These are phyloP conservation scores for Clarireedia hainanense DNA, from an alignment of 2,329 filamentous ascomycete species.

Conservation along the genomic window DNA sequence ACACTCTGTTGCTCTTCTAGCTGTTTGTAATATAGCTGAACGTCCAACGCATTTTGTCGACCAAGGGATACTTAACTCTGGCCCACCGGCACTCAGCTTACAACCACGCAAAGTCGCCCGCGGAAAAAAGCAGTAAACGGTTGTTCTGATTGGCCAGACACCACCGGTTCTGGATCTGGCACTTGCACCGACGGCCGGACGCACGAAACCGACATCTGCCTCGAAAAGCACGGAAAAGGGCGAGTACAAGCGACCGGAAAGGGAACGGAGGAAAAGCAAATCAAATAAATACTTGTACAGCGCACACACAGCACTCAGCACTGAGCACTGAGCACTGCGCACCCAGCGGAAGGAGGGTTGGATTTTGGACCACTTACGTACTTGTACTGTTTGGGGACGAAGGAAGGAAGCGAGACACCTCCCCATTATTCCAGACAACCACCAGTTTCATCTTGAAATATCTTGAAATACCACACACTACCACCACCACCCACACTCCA, in stretches of 20 bases:
- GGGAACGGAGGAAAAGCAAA: not conserved
- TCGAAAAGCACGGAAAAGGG: conserved; percentile 1
- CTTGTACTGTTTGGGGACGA: not conserved
- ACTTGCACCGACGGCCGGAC: conserved; percentile 9
- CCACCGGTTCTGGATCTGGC: not conserved
- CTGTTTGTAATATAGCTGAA: no score
- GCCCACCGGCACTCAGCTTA: not conserved
- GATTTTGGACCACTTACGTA: not conserved
- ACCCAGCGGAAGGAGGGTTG: not conserved
- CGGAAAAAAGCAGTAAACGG: conserved; percentile 16
- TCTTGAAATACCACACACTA: not conserved
- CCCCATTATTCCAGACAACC: conserved; percentile 6
- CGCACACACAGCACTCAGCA: not conserved
- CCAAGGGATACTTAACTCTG: no score
- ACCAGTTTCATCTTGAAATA: conserved; percentile 7
- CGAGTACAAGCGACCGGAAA: conserved; percentile 10
- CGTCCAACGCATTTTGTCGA: no score
- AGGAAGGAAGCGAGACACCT: conserved; percentile 8
- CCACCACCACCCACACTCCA: not conserved
- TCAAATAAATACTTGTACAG: not conserved
- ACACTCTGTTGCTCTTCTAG: no score
- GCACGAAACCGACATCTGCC: conserved; percentile 15
- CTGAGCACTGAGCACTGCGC: not conserved
- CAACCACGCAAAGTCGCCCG: not conserved
- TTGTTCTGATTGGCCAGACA: conserved; percentile 15